Conservation (phyloP, 2,329 filamentous ascomycete genomes). For the Hypoxylon sp. region DNA sequence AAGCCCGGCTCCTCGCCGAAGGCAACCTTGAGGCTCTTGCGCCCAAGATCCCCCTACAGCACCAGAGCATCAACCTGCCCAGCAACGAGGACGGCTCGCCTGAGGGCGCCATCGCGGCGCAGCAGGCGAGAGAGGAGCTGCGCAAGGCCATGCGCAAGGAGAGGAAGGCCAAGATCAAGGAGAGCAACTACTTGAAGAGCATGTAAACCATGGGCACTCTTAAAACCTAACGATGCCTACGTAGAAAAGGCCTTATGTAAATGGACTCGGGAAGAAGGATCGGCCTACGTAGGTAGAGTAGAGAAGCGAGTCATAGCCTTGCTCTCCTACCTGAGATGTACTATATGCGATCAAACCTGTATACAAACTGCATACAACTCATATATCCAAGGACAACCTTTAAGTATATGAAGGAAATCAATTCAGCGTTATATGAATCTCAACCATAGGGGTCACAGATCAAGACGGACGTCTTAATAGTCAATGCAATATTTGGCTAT, state of each 20-base stretch:
- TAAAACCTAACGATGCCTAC: not conserved
- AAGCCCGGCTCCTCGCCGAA: slow-evolving; percentile 73
- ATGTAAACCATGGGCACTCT: slow-evolving; percentile 67
- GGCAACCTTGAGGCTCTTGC: slow-evolving; percentile 76
- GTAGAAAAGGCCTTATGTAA: not conserved
- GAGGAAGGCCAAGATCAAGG: slow-evolving; percentile 83
- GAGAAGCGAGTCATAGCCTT: slow-evolving; percentile 1
- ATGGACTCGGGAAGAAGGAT: not conserved
- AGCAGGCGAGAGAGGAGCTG: slow-evolving; percentile 71
- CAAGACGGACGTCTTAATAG: not conserved
- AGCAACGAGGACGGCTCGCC: slow-evolving; percentile 60
- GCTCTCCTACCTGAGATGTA: slow-evolving; percentile 35
- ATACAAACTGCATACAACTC: slow-evolving; percentile 18
- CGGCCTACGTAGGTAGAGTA: not conserved
- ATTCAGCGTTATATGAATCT: not conserved
- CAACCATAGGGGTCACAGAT: not conserved
- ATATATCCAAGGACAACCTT: slow-evolving; percentile 9
- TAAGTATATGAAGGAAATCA: not conserved
- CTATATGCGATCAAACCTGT: slow-evolving; percentile 30
- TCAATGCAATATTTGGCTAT: not conserved
- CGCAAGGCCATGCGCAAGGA: slow-evolving; percentile 81
- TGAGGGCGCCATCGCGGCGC: slow-evolving; percentile 64
- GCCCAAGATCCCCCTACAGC: slow-evolving; percentile 80
- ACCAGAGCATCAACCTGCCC: slow-evolving; percentile 83
- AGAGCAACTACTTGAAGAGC: slow-evolving; percentile 86